Evolutionary conservation across 495 filamentous ascomycete genomes (phyloP).

Genomic region (Hapsidospora chrysogenum): DNA sequence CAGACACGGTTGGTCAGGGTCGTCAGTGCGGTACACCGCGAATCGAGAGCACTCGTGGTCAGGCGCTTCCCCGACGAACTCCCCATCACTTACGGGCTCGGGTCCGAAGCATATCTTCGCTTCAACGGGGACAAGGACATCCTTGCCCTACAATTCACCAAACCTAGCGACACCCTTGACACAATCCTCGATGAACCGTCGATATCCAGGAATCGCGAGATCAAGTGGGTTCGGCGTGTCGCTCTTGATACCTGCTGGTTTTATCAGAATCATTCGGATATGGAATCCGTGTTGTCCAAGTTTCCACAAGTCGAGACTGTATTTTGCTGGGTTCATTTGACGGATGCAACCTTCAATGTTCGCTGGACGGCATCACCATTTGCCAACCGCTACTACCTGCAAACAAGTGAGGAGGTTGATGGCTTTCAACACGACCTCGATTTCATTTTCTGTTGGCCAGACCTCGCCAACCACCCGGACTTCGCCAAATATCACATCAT

Average conservation of each 20-base stretch:
- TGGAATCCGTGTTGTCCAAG: too few species aligned
- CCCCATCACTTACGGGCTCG: slow-evolving; percentile 2
- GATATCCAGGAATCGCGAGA: slow-evolving; percentile 6
- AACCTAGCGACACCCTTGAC: background rate
- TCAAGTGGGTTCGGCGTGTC: slow-evolving; percentile 1
- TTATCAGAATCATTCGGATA: too few species aligned
- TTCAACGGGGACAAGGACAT: slow-evolving; percentile 18
- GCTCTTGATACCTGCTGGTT: too few species aligned
- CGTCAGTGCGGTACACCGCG: slow-evolving; percentile 13
- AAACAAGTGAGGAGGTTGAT: slow-evolving; percentile 6
- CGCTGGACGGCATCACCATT: slow-evolving; percentile 14
- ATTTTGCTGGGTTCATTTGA: background rate
- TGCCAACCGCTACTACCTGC: slow-evolving; percentile 6
- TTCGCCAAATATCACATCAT: slow-evolving; percentile 5
- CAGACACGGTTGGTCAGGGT: slow-evolving; percentile 14
- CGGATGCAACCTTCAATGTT: background rate
- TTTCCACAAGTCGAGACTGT: background rate
- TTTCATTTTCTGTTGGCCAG: slow-evolving; percentile 18
- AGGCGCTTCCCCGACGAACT: slow-evolving; percentile 16
- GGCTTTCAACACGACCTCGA: slow-evolving; percentile 5
- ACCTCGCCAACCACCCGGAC: slow-evolving; percentile 6
- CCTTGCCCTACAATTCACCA: slow-evolving; percentile 4
- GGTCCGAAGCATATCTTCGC: slow-evolving; percentile 7
- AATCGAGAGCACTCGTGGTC: slow-evolving; percentile 18
- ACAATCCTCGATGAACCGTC: background rate